Evolutionary conservation across 1,284 basidiomycete species (phyloP).

Genomic region (Chalciporus piperatoides): DNA sequence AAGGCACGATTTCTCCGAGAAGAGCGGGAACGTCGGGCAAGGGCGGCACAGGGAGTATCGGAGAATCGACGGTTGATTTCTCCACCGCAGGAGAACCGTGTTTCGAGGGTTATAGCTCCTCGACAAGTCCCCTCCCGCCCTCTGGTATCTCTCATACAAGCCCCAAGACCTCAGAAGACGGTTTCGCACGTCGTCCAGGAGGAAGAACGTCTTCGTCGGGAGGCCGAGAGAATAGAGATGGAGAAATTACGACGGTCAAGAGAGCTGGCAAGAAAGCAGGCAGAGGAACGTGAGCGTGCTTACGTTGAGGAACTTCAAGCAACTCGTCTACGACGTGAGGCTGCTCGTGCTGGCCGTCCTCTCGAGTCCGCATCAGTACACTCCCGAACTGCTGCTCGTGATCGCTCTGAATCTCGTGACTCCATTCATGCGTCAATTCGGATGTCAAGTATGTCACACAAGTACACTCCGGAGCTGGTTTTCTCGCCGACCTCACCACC

Average conservation of each 20-base stretch:
- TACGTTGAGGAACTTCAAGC: conserved; percentile 62
- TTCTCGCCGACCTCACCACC: conserved; percentile 29
- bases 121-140: conserved; percentile 20
- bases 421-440: conserved; percentile 24
- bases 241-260: conserved; percentile 52
- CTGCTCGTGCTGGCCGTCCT: conserved; percentile 44
- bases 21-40: conserved; percentile 51
- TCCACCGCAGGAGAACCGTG: conserved; percentile 12
- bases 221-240: conserved; percentile 46
- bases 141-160: conserved; percentile 18
- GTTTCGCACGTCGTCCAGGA: conserved; percentile 27
- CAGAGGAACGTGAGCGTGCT: conserved; percentile 51
- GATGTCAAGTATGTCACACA: conserved; percentile 39
- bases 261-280: conserved; percentile 53
- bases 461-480: conserved; percentile 42
- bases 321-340: conserved; percentile 58
- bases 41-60: conserved; percentile 30
- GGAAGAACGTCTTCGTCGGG: conserved; percentile 49
- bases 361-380: conserved; percentile 23
- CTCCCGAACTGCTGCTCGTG: conserved; percentile 37
- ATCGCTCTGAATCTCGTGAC: conserved; percentile 42
- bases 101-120: conserved; percentile 14
- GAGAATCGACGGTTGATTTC: conserved; percentile 35
- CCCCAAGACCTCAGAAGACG: conserved; percentile 7
- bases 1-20: conserved; percentile 64